Evolutionary conservation across 352 stramenopile species (phyloP), one percentile per base, ranked within the genome.

Genomic region (Globisporangium iwayamae): DNA sequence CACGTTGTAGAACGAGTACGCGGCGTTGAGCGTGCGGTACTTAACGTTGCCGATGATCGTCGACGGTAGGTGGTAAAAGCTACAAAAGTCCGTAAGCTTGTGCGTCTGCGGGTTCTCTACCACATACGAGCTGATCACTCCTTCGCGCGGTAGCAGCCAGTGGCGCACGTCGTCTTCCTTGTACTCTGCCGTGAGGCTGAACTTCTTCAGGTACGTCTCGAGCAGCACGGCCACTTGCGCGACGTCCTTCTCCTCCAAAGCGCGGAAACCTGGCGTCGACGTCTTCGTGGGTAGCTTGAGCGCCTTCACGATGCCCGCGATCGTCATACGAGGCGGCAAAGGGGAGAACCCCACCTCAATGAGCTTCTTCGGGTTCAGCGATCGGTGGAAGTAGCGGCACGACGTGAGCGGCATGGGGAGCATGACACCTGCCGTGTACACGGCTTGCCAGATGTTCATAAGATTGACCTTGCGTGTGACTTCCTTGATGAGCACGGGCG

Each of bases 1-100:
- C 54, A 91, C 80, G 67, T 99, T 99, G 83, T 99, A 99, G 69
- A 98, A 99, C 59, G 91, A 98, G 78, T 99, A 99, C n/a, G 94
- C 97, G 1, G 97, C 98, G 72, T 92, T 89, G n/a, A 99, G 85
- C 48, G 87, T 97, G 41, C 89, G 84, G 80, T 99, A 90, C 77
- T 98, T 98, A 34, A 86, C 68, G 75, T 99, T 86, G 52, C 92
- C 87, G 38, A 99, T 91, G 62, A 99, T 92, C 0, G 96, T 98
- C 22, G 91, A 99, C 46, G 96, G 96, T 58, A 99, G 72, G 72
- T 99, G 96, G 83, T 99, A 99, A 68, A 98, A 99, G 76, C 85
- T 93, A 56, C 86, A 94, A 48, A 99, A 87, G 75, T 99, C 96
- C 32, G 90, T 98, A 57, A 99, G 69, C 39, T 89, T 76, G 63